phyloP scores from a whole-genome alignment of 169 alveolate genomes.

The Cryptosporidium ubiquitum region DNA sequence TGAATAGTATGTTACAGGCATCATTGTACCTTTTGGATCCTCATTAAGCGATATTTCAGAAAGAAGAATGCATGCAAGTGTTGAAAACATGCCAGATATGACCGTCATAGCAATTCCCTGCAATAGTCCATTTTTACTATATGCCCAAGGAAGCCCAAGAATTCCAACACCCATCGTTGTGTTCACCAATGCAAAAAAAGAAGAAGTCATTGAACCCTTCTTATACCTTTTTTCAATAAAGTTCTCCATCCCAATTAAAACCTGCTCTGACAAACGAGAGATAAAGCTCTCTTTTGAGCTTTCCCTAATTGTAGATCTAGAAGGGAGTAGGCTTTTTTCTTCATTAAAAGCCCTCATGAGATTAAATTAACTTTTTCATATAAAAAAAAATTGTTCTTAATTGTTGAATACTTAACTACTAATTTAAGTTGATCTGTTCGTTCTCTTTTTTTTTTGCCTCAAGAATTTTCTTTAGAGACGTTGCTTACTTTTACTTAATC shows the following conservation, averaged over 20 bases:
- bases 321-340: slow-evolving; percentile 41
- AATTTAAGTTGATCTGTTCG: background rate
- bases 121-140: slow-evolving; percentile 60
- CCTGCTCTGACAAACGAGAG: slow-evolving; percentile 67
- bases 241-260: slow-evolving; percentile 69
- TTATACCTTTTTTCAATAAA: slow-evolving; percentile 44
- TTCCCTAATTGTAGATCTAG: slow-evolving; percentile 8
- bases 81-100: slow-evolving; percentile 62
- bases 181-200: slow-evolving; percentile 69
- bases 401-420: background rate
- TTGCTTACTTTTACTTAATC: background rate
- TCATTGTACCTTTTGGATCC: slow-evolving; percentile 45
- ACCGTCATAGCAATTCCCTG: slow-evolving; percentile 52
- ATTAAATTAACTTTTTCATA: background rate
- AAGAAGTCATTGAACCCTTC: slow-evolving; percentile 60
- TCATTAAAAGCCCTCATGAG: slow-evolving; percentile 31
- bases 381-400: background rate
- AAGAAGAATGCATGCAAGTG: slow-evolving; percentile 55
- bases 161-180: slow-evolving; percentile 74
- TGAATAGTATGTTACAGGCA: slow-evolving; percentile 63
- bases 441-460: background rate
- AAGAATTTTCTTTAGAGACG: background rate
- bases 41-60: slow-evolving; percentile 50
- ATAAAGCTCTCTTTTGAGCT: slow-evolving; percentile 58
- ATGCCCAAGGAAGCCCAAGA: slow-evolving; percentile 75